Evolutionary conservation across 2,329 filamentous ascomycete species (phyloP), one percentile per base, ranked within the genome.

Genomic region (Ophiocordyceps camponoti-floridani): DNA sequence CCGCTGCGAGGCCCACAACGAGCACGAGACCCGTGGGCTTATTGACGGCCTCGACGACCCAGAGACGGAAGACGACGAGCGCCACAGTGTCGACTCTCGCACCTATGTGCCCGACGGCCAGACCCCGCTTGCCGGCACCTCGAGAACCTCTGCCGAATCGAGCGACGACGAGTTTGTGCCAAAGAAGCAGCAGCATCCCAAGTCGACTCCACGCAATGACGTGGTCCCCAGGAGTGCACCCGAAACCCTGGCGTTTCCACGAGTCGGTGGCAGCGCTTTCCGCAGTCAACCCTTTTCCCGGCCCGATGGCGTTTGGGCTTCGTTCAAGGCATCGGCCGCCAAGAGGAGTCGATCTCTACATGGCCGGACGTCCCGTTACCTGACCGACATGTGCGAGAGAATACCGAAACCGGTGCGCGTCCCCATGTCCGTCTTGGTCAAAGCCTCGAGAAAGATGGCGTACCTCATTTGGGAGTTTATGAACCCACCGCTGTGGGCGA

Each of bases 401-500:
- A 58, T 73, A 16, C 71, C 72, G 1, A 43, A 38, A 2, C 62
- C 68, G 4, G 27, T 68, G 31, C 70, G 69, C 51, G 48, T 50
- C 5, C 41, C 49, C 0, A 50, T 69, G 13, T 47, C 53, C 2
- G 54, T 53, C 40, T 13, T 62, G 8, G 54, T 58, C 43, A 51
- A 47, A 11, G 52, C 65, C 16, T 64, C 59, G 41, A 59, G 53
- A 52, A 60, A 73, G 59, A 49, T 84, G 52, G 62, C 75, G 52
- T 64, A 63, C 43, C 87, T 87, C 44, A 59, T 88, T 12, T 91
- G 84, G 83, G 82, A 84, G 42, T 94, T 95, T 61, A 96, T 98
- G 89, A 96, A 96, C 62, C 89, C 91, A 40, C 91, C 91, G 1
- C 77, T 98, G 26, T 96, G 88, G 87, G 88, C 91, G 28, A 96